phyloP scores from a whole-genome alignment of 1,284 basidiomycete genomes.

The Sporisorium graminicola region DNA sequence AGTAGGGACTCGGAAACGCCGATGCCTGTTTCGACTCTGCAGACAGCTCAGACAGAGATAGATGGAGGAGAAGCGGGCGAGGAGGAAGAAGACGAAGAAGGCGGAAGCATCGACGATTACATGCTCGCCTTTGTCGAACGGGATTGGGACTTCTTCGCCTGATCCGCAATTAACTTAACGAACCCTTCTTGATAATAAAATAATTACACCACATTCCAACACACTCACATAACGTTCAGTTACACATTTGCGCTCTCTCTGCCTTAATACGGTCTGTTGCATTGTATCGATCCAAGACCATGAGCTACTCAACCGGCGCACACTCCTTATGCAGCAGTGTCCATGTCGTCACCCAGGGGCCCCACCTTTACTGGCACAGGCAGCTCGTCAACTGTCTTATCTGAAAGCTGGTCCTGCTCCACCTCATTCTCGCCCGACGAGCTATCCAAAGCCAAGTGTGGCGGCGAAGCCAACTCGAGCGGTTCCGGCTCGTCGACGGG shows the following conservation, averaged over 20 bases:
- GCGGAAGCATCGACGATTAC: conserved; percentile 86
- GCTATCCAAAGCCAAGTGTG: conserved; percentile 29
- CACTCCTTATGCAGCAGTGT: conserved; percentile 3
- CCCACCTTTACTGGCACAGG: neutral
- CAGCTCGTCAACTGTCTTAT: conserved; percentile 26
- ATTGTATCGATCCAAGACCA: neutral
- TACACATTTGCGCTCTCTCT: neutral
- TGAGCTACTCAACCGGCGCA: neutral
- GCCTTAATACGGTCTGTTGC: neutral
- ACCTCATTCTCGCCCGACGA: conserved; percentile 2
- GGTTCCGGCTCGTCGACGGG: conserved; percentile 9
- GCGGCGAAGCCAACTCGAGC: conserved; percentile 20
- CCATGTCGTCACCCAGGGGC: conserved; percentile 2
- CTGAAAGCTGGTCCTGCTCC: conserved; percentile 12
- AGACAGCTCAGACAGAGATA: conserved; percentile 72
- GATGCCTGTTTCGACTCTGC: conserved; percentile 70
- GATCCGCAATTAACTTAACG: neutral
- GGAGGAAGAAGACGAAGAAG: conserved; percentile 71
- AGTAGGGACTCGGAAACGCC: neutral
- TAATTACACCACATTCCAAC: neutral
- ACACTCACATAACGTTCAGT: neutral
- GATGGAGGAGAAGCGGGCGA: conserved; percentile 71
- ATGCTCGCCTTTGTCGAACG: conserved; percentile 83
- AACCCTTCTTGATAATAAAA: neutral
- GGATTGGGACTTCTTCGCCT: conserved; percentile 81